Conservation (phyloP, 2,329 filamentous ascomycete genomes). For the Penicillium hesseltinei region DNA sequence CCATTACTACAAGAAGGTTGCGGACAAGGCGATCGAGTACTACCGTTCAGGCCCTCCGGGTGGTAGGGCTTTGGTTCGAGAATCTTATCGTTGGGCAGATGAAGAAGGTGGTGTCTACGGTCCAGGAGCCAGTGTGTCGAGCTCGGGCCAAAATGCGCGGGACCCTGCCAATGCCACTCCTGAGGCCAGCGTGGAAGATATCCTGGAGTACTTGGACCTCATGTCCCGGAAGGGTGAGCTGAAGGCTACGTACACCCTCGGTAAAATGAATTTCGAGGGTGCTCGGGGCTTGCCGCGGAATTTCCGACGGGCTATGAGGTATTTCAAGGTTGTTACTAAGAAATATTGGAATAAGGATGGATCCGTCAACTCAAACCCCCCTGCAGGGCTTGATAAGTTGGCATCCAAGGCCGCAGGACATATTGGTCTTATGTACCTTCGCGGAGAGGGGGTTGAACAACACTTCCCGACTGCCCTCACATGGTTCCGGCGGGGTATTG, state of each 20-base stretch:
- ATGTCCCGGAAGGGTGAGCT: conserved; percentile 87
- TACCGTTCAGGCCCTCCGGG: conserved; percentile 87
- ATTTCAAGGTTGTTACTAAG: conserved; percentile 76
- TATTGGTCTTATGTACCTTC: conserved; percentile 83
- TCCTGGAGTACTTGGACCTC: conserved; percentile 89
- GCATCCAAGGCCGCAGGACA: conserved; percentile 83
- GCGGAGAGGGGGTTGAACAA: conserved; percentile 79
- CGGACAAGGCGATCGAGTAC: conserved; percentile 87
- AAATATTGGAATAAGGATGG: conserved; percentile 81
- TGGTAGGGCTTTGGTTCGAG: conserved; percentile 71
- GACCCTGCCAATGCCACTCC: conserved; percentile 73
- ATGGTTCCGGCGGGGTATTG: conserved; percentile 80
- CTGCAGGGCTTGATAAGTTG: conserved; percentile 69
- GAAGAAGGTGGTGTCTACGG: conserved; percentile 91
- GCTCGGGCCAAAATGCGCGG: conserved; percentile 78
- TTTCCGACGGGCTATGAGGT: conserved; percentile 69
- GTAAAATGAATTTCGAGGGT: conserved; percentile 84
- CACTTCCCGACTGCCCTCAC: conserved; percentile 71
- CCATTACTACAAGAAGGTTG: conserved; percentile 87
- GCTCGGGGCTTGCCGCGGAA: conserved; percentile 72
- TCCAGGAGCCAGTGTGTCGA: conserved; percentile 86
- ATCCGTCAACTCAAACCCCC: conserved; percentile 67
- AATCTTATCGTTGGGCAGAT: conserved; percentile 84
- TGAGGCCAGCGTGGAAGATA: conserved; percentile 84
- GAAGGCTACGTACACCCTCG: conserved; percentile 81